Base-by-base conservation (phyloP, 495 filamentous ascomycete genomes). In the Glonium stellatum region DNA sequence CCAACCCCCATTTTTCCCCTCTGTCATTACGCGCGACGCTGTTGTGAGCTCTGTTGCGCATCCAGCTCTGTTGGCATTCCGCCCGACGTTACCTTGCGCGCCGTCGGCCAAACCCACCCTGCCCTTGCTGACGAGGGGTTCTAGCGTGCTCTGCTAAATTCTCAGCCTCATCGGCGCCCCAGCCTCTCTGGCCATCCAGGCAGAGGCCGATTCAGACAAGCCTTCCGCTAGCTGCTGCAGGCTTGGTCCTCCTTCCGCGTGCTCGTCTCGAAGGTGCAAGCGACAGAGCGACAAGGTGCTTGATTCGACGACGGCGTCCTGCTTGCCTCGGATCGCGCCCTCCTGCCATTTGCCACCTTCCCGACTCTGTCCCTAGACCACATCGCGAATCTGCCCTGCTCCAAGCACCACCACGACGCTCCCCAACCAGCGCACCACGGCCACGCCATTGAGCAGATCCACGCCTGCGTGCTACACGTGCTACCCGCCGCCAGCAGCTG, bases 381-480 rank as follows among this genome's bases (percentile, higher is more conserved):
- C 63, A 55, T 66, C 63, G 59, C 63, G 50, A 62, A 59, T 60
- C 60, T 61, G 27, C 27, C 6, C 27, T 31, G 27, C 27, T 44
- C 39, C 18, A 18, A 44, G 18, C 39, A 44, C 39, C 10, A 44
- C 39, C 48, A 51, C 21, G 48, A 27, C 48, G 13, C 23, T 22
- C 22, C 48, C 48, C 31, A 8, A 55, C 35, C 56, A 15, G 13
- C 27, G 31, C 55, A 22, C 11, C 49, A n/a, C 13, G 36, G n/a
- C 42, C 19, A 27, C 4, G 12, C 35, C 35, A 4, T 25, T 19
- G 18, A 21, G 46, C 19, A 46, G n/a, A 36, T 52, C 44, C 54
- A 54, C 63, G 58, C 50, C 54, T 47, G 27, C 36, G 58, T 59
- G 59, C 63, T 59, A 62, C 64, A 63, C 64, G 64, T 67, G 64